Percentiles rank a stretch among this genome's conserved stretches.
Evolutionary conservation across 2,329 filamentous ascomycete genomes (phyloP).

Genomic region (Xylariaceae sp.): DNA sequence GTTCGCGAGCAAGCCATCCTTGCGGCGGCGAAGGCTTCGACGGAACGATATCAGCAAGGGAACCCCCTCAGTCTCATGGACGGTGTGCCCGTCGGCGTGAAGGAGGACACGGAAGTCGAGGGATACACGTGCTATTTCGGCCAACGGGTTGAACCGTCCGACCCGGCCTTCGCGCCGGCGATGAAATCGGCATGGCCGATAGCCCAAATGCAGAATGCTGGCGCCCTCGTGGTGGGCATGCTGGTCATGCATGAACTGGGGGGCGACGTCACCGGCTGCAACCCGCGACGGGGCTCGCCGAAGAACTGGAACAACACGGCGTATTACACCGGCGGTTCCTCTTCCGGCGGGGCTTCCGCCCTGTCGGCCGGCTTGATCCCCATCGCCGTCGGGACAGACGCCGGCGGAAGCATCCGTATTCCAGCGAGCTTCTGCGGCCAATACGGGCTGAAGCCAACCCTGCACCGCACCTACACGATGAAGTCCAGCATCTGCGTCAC

Average conservation of each 20-base stretch:
- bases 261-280: slow-evolving; percentile 78
- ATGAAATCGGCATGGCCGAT: slow-evolving; percentile 64
- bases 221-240: slow-evolving; percentile 70
- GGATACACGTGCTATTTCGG: slow-evolving; percentile 66
- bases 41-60: slow-evolving; percentile 63
- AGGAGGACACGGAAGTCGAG: slow-evolving; percentile 70
- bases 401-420: slow-evolving; percentile 69
- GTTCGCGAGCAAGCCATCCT: slow-evolving; percentile 57
- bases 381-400: slow-evolving; percentile 69
- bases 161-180: slow-evolving; percentile 44
- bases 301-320: slow-evolving; percentile 68
- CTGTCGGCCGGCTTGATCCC: slow-evolving; percentile 66
- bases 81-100: slow-evolving; percentile 76
- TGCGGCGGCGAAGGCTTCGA: slow-evolving; percentile 66
- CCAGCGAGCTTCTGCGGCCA: slow-evolving; percentile 71
- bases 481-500: slow-evolving; percentile 54
- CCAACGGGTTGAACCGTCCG: slow-evolving; percentile 53
- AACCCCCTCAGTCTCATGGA: slow-evolving; percentile 65
- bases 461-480: slow-evolving; percentile 60
- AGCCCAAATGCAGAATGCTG: slow-evolving; percentile 63
- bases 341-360: slow-evolving; percentile 68
- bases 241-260: slow-evolving; percentile 77
- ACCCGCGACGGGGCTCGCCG: slow-evolving; percentile 67
- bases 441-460: slow-evolving; percentile 74
- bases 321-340: slow-evolving; percentile 79